Evolutionary conservation across 1,284 basidiomycete species (phyloP).

Genomic region (Leccinum fallax): DNA sequence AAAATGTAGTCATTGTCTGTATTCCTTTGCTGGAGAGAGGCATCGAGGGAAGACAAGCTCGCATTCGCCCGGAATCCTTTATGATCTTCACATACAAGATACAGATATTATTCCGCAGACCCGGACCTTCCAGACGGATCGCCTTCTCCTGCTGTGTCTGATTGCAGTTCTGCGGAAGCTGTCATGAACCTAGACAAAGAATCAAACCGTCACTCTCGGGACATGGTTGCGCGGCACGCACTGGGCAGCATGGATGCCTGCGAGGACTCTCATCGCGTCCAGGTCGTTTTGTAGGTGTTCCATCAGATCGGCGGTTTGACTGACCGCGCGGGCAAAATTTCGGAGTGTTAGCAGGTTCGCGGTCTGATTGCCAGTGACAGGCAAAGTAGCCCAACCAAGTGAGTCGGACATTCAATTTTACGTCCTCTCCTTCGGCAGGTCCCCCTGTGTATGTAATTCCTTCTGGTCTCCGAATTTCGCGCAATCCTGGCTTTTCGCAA

Average conservation of each 20-base stretch:
- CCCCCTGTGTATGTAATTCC: background rate
- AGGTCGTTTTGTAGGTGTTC: slow-evolving; percentile 70
- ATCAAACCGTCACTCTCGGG: slow-evolving; percentile 1
- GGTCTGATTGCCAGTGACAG: no score
- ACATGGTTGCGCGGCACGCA: slow-evolving; percentile 35
- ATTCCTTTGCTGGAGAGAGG: background rate
- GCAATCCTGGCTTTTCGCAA: background rate
- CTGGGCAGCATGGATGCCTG: slow-evolving; percentile 74
- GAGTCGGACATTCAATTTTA: background rate
- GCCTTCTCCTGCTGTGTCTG: slow-evolving; percentile 41
- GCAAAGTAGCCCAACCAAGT: no score
- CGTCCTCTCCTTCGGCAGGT: background rate
- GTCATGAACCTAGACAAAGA: slow-evolving; percentile 59
- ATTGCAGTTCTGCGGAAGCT: slow-evolving; percentile 55
- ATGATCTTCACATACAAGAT: background rate
- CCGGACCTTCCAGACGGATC: slow-evolving; percentile 7
- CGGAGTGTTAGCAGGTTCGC: no score
- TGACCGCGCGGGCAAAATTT: slow-evolving; percentile 47
- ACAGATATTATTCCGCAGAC: slow-evolving; percentile 10
- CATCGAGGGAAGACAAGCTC: background rate
- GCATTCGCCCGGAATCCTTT: background rate
- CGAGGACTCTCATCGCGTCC: slow-evolving; percentile 70
- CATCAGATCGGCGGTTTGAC: slow-evolving; percentile 69
- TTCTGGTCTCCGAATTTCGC: background rate
- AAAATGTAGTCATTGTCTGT: background rate